phyloP scores from a whole-genome alignment of 1,139 yeast species.

The Hyphopichia khmerensis region DNA sequence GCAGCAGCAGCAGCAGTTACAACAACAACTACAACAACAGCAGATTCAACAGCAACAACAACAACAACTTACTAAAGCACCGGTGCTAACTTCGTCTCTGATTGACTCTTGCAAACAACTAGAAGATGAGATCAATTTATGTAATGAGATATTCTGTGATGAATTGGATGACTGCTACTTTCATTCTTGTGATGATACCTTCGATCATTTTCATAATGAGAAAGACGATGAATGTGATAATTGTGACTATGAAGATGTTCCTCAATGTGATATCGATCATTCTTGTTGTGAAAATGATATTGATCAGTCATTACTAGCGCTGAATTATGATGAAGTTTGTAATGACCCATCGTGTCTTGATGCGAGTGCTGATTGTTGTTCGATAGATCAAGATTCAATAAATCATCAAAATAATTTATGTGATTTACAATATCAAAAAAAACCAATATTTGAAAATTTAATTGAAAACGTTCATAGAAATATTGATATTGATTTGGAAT shows the following conservation, averaged over 20 bases:
- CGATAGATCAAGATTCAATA: neutral
- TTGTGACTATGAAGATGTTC: conserved; percentile 2
- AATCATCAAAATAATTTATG: conserved; percentile 30
- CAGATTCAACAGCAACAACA: conserved; percentile 2
- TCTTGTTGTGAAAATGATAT: conserved; percentile 16
- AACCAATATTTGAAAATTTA: conserved; percentile 34
- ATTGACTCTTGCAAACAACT: neutral
- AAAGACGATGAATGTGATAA: conserved; percentile 3
- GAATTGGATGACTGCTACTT: conserved; percentile 48
- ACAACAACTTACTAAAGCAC: neutral
- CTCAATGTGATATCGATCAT: conserved; percentile 9
- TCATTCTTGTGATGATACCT: conserved; percentile 28
- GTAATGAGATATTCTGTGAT: conserved; percentile 45
- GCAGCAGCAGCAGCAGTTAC: conserved; percentile 10
- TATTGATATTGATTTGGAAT: conserved; percentile 9
- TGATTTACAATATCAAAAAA: conserved; percentile 20
- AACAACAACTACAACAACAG: conserved; percentile 20
- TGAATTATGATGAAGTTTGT: conserved; percentile 10
- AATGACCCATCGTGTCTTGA: conserved; percentile 11
- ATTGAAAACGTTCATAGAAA: conserved; percentile 33
- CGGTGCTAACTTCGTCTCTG: neutral
- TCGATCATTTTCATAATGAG: conserved; percentile 2
- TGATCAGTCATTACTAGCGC: conserved; percentile 1
- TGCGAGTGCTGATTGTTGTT: conserved; percentile 4
- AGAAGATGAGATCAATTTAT: conserved; percentile 23